phyloP scores from a whole-genome alignment of 2,329 filamentous ascomycete genomes.

The Davidsoniella virescens region DNA sequence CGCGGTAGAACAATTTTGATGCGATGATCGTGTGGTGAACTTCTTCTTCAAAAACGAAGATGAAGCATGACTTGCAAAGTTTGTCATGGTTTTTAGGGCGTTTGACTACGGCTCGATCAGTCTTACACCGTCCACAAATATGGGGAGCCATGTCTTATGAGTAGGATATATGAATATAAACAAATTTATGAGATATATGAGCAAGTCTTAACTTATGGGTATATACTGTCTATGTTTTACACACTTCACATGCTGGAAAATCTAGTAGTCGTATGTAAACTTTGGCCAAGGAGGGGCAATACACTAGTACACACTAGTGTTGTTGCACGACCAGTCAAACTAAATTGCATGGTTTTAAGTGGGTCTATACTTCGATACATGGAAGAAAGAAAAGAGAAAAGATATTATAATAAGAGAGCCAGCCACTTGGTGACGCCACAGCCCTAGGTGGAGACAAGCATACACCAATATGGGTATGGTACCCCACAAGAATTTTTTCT shows the following conservation, averaged over 20 bases:
- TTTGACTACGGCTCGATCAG: constrained; percentile 70
- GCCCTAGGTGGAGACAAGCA: no score
- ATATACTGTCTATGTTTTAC: background rate
- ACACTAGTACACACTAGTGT: no score
- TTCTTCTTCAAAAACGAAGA: constrained; percentile 76
- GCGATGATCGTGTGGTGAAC: constrained; percentile 81
- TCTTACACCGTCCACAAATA: constrained; percentile 59
- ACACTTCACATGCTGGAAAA: no score
- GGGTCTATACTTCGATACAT: no score
- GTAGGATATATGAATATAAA: background rate
- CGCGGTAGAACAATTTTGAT: constrained; percentile 63
- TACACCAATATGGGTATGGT: background rate
- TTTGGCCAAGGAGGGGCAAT: no score
- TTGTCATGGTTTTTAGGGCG: constrained; percentile 91
- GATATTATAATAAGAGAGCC: no score
- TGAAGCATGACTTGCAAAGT: constrained; percentile 79
- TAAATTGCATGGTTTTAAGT: no score
- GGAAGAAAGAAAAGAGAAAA: no score
- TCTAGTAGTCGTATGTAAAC: no score
- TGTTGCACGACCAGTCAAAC: no score
- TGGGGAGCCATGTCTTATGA: constrained; percentile 51
- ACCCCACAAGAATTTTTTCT: background rate
- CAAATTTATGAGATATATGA: background rate
- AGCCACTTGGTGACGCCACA: no score
- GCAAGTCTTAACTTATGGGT: background rate